Percentiles rank a stretch among this genome's conserved stretches.
phyloP scores from a whole-genome alignment of 305 asterid species.

The Rubia tinctorum region DNA sequence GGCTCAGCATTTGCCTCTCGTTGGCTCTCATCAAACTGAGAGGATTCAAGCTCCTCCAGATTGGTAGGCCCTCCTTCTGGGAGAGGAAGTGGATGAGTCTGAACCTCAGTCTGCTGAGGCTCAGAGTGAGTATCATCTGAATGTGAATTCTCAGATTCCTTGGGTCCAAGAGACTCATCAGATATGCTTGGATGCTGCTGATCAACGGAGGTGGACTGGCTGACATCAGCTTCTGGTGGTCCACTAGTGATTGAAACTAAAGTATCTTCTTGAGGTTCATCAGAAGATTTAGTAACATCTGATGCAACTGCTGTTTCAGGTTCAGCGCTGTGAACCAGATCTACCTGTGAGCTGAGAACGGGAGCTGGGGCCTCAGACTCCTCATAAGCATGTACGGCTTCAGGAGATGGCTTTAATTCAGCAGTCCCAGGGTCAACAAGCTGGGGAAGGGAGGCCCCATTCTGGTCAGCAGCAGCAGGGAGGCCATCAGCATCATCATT shows the following conservation, averaged over 20 bases:
- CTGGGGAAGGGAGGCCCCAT: background rate
- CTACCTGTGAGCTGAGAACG: background rate
- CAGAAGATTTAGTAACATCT: background rate
- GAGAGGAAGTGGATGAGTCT: constrained; percentile 17
- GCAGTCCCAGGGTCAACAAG: background rate
- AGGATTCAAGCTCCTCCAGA: constrained; percentile 28
- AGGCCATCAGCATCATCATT: background rate
- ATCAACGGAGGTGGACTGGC: background rate
- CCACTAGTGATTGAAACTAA: constrained; percentile 4
- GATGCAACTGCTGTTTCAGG: background rate
- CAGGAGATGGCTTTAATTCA: background rate
- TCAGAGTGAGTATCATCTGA: constrained; percentile 20
- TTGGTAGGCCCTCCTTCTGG: constrained; percentile 20
- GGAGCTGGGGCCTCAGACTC: constrained; percentile 16
- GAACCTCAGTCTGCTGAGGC: constrained; percentile 12
- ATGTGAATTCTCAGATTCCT: background rate
- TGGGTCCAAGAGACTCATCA: background rate
- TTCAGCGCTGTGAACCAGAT: background rate
- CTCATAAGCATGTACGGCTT: constrained; percentile 18
- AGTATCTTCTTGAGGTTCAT: background rate
- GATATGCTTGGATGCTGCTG: background rate
- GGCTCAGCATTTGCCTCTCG: constrained; percentile 19
- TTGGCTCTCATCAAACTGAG: constrained; percentile 22
- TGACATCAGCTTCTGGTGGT: constrained; percentile 7
- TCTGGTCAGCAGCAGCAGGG: constrained; percentile 4